These are phyloP conservation scores for Candida peoriensis DNA, from an alignment of 805 yeast species.

Conservation along the genomic window DNA sequence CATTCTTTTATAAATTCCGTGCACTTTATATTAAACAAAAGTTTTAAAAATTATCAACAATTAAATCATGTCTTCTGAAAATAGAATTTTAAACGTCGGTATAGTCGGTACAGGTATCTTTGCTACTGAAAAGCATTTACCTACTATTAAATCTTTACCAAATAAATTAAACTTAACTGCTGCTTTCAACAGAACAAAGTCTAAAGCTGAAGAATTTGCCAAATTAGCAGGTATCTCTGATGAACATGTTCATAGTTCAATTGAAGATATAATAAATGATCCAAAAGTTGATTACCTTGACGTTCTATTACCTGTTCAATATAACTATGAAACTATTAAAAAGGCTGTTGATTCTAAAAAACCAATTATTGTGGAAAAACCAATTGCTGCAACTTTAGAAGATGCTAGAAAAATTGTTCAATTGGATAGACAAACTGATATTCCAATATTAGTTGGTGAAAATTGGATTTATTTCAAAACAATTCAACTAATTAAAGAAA, in stretches of 20 bases:
- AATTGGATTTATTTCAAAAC: conserved; percentile 77
- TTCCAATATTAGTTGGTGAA: conserved; percentile 77
- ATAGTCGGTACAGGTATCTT: conserved; percentile 83
- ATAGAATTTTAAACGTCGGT: conserved; percentile 16
- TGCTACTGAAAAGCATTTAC: conserved; percentile 80
- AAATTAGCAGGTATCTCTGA: conserved; percentile 46
- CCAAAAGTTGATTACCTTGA: conserved; percentile 72
- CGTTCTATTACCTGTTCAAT: conserved; percentile 85
- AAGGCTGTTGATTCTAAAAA: conserved; percentile 69
- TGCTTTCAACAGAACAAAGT: conserved; percentile 76
- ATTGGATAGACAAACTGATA: conserved; percentile 51
- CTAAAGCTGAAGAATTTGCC: conserved; percentile 83
- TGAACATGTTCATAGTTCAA: conserved; percentile 28
- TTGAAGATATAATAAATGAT: conserved; percentile 47
- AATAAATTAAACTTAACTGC: conserved; percentile 54
- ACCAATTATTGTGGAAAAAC: conserved; percentile 83
- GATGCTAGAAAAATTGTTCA: conserved; percentile 80
- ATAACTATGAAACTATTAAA: conserved; percentile 62
- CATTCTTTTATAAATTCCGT: too few relatives aligned
- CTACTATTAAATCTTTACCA: conserved; percentile 52
- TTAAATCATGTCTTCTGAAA: too few relatives aligned
- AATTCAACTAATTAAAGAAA: conserved; percentile 47
- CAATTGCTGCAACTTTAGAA: conserved; percentile 78
- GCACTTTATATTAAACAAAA: too few relatives aligned
- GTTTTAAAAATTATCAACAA: too few relatives aligned